Percentiles rank a stretch among this genome's conserved stretches.
Evolutionary conservation across 2,329 filamentous ascomycete genomes (phyloP).

Genomic region (Neoscytalidium dimidiatum): DNA sequence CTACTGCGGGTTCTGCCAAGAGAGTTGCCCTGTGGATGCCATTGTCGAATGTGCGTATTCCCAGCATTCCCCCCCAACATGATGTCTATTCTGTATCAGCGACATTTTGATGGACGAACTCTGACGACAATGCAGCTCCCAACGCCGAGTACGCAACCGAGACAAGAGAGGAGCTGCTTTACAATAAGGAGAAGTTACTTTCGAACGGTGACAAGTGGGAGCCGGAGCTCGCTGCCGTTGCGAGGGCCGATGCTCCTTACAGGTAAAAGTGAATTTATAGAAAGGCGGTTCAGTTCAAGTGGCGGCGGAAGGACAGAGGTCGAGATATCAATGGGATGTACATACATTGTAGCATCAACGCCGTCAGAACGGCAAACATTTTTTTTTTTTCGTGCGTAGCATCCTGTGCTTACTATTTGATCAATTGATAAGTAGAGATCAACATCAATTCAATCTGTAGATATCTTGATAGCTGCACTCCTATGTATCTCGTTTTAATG

Average conservation of each 20-base stretch:
- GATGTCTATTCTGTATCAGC: neutral
- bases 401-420: neutral
- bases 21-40: conserved; percentile 97
- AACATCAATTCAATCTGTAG: no score
- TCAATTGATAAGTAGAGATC: no score
- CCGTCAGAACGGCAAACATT: conserved; percentile 1
- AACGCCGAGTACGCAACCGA: conserved; percentile 76
- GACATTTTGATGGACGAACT: neutral
- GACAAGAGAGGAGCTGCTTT: conserved; percentile 88
- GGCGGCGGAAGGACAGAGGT: neutral
- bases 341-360: conserved; percentile 18
- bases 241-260: conserved; percentile 87
- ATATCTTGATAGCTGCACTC: no score
- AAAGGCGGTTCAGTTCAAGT: neutral
- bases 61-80: neutral
- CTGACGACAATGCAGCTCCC: conserved; percentile 50
- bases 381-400: neutral
- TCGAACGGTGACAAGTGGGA: conserved; percentile 80
- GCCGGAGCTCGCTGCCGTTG: conserved; percentile 88
- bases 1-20: conserved; percentile 99
- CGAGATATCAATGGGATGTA: conserved; percentile 16
- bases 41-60: conserved; percentile 68
- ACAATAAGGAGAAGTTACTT: conserved; percentile 96
- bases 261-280: conserved; percentile 32
- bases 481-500: no score